Evolutionary conservation across 2,329 filamentous ascomycete genomes (phyloP), one percentile per base, ranked within the genome.

Genomic region (Pezicula radicicola): DNA sequence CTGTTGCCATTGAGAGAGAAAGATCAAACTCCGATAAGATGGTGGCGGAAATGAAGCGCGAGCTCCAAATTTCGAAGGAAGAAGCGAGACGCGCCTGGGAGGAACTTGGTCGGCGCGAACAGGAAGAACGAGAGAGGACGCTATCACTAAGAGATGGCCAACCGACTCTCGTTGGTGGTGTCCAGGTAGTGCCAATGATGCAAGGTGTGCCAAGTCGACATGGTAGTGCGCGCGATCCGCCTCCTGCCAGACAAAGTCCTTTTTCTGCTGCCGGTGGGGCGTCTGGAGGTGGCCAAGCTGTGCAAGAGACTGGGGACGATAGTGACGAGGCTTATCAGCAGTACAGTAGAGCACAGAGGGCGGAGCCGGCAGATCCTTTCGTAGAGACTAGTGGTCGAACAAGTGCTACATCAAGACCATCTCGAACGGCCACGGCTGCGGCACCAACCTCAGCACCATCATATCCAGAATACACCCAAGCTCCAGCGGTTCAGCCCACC

Each of bases 71-170:
- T 55, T 95, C 92, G 37, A 97, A 96, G 66, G 93, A 97, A 61
- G 94, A 99, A 70, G 93, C 94, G 8, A 85, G 93, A 35, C 84
- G 94, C 52, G 94, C 94, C 1, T 99, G 94, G 94, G 94, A 99
- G 72, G 94, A 97, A 70, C 82, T 99, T 1, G 94, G 94, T 21
- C 83, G 93, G 48, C 84, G 91, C 48, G 94, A 97, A 70, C 91
- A 97, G 66, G 90, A 95, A 70, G 93, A 97, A 70, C 84, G 93
- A 6, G 92, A 97, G 57, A 83, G 90, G 43, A 94, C 89, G 2
- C 79, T 84, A 27, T 91, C 90, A n/a, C 75, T 99, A 21, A 86
- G 94, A 63, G 88, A 89, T 56, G 94, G 94, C 6, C 85, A 91
- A 54, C 89, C 93, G 13, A 97, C 91, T 1, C 78, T 95, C 46